Evolutionary conservation across 768 basidiomycete species (phyloP).

Genomic region (Tephrocybe sp.): DNA sequence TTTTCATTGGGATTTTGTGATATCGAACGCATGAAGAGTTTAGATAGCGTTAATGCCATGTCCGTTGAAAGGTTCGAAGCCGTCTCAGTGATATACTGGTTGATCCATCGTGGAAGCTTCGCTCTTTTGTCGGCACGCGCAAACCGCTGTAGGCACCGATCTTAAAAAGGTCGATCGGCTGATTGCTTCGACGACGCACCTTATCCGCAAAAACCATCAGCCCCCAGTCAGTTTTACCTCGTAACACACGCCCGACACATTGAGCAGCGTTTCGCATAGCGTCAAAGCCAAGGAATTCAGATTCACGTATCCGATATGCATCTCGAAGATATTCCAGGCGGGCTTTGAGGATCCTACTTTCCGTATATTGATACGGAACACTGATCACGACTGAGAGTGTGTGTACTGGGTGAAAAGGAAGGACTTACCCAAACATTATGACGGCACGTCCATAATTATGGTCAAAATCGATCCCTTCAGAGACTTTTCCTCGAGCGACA

Average conservation of each 20-base stretch:
- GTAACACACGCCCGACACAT: conserved; percentile 95
- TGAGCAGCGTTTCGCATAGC: conserved; percentile 99
- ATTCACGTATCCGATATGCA: conserved; percentile 96
- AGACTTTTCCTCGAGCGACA: conserved; percentile 98
- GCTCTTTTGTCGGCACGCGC: conserved; percentile 91
- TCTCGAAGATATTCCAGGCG: conserved; percentile 98
- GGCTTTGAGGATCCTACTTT: conserved; percentile 95
- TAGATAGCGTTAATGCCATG: conserved; percentile 93
- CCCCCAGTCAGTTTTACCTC: conserved; percentile 99
- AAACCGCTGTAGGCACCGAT: conserved; percentile 59
- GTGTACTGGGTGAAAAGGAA: neutral
- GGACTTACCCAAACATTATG: conserved; percentile 95
- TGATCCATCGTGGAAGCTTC: conserved; percentile 98
- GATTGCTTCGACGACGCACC: conserved; percentile 43
- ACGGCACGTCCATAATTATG: conserved; percentile 99
- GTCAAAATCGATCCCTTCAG: conserved; percentile 99
- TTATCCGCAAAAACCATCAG: conserved; percentile 99
- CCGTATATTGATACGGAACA: conserved; percentile 97
- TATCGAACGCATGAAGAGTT: conserved; percentile 97
- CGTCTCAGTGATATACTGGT: conserved; percentile 98
- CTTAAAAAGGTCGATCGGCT: neutral
- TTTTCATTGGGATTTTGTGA: conserved; percentile 98
- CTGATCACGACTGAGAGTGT: conserved; percentile 38
- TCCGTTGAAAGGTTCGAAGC: conserved; percentile 97
- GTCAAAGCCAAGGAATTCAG: conserved; percentile 98